phyloP scores from a whole-genome alignment of 805 yeast genomes.

The Ogataea angusta region DNA sequence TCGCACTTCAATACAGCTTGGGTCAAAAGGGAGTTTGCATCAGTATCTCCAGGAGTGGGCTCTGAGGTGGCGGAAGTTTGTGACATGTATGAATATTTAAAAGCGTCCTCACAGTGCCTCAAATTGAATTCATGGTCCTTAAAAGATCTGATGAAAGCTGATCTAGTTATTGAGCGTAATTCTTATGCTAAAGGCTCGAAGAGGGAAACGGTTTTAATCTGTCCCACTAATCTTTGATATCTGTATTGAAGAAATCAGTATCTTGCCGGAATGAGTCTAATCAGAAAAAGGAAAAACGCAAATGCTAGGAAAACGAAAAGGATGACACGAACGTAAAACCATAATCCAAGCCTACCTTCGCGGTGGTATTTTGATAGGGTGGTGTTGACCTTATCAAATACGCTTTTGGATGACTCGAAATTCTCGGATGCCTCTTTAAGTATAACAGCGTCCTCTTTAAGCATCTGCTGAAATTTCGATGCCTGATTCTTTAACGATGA shows the following conservation, averaged over 20 bases:
- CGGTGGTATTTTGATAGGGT: slow-evolving; percentile 30
- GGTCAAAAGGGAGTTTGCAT: slow-evolving; percentile 16
- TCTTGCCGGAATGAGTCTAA: slow-evolving; percentile 34
- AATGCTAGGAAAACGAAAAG: slow-evolving; percentile 24
- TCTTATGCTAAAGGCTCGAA: slow-evolving; percentile 28
- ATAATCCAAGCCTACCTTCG: slow-evolving; percentile 31
- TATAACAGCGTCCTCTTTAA: slow-evolving; percentile 32
- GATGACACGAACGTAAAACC: slow-evolving; percentile 32
- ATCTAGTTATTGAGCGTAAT: slow-evolving; percentile 14
- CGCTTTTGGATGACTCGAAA: slow-evolving; percentile 31
- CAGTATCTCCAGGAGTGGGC: background rate
- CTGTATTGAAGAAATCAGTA: slow-evolving; percentile 20
- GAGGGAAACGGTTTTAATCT: slow-evolving; percentile 24
- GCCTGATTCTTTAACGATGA: slow-evolving; percentile 31
- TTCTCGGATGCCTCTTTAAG: slow-evolving; percentile 33
- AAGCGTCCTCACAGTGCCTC: no score
- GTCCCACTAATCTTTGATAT: slow-evolving; percentile 14
- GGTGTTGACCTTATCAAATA: slow-evolving; percentile 27
- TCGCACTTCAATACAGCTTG: slow-evolving; percentile 8
- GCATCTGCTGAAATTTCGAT: slow-evolving; percentile 30
- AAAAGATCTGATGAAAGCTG: slow-evolving; percentile 14
- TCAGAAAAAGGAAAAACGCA: slow-evolving; percentile 25
- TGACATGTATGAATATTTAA: no score
- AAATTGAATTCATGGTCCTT: background rate
- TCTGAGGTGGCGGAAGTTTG: no score